Conservation (phyloP, 768 basidiomycete genomes). For the Amylocystis lapponica region DNA sequence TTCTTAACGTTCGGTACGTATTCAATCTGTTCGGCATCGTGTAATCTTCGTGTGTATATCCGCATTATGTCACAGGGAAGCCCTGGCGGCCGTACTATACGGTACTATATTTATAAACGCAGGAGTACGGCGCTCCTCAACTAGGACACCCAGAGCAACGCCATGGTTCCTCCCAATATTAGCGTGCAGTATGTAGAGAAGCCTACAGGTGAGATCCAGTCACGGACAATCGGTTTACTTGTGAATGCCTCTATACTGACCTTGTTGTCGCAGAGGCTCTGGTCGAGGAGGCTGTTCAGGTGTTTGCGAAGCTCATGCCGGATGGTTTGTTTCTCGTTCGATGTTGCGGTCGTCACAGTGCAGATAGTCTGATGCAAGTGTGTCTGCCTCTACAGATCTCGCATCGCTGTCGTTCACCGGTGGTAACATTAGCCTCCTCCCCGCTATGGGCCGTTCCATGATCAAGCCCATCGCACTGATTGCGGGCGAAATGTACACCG, state of each 20-base stretch:
- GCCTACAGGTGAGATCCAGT: not conserved
- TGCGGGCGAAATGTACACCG: slow-evolving; percentile 12
- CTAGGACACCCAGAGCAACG: too few relatives aligned
- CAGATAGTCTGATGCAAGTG: too few relatives aligned
- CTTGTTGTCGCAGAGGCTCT: not conserved
- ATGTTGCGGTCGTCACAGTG: too few relatives aligned
- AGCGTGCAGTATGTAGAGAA: not conserved
- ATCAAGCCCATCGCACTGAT: slow-evolving; percentile 6
- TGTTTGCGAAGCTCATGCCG: slow-evolving; percentile 6
- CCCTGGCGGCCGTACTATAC: too few relatives aligned
- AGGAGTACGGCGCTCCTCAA: too few relatives aligned
- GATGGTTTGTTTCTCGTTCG: not conserved
- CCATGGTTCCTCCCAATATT: slow-evolving; percentile 1
- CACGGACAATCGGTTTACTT: not conserved
- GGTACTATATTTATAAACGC: too few relatives aligned
- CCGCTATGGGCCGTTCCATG: slow-evolving; percentile 2
- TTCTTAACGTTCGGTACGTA: too few relatives aligned
- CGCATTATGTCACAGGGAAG: too few relatives aligned
- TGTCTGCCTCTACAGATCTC: slow-evolving; percentile 3
- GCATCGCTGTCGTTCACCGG: slow-evolving; percentile 2
- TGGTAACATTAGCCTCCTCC: slow-evolving; percentile 6
- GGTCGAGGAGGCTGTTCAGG: slow-evolving; percentile 2
- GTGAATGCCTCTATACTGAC: not conserved
- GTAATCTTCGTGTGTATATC: too few relatives aligned
- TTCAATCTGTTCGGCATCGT: too few relatives aligned